Evolutionary conservation across 805 yeast genomes (phyloP).

Genomic region (Nakazawaea peltata): DNA sequence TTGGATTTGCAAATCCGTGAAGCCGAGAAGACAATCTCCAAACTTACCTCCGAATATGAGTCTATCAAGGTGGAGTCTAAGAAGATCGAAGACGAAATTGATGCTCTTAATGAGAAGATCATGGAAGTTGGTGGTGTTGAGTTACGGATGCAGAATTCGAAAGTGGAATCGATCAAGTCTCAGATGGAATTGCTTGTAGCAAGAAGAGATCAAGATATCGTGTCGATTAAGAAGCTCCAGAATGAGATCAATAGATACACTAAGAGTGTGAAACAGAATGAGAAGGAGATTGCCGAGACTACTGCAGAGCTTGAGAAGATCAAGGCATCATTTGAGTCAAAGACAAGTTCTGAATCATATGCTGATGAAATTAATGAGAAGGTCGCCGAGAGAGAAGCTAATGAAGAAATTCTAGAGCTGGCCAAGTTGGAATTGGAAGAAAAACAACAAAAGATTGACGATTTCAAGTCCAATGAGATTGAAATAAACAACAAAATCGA

Average conservation of each 20-base stretch:
- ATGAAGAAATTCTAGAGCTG: slow-evolving; percentile 31
- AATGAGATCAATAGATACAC: slow-evolving; percentile 52
- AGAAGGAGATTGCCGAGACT: slow-evolving; percentile 33
- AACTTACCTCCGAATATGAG: slow-evolving; percentile 11
- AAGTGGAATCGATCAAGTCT: slow-evolving; percentile 68
- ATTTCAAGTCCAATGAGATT: slow-evolving; percentile 55
- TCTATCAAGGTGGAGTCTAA: slow-evolving; percentile 45
- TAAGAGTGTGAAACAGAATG: slow-evolving; percentile 37
- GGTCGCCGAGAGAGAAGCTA: slow-evolving; percentile 25
- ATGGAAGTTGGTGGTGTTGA: slow-evolving; percentile 90
- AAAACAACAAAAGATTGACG: slow-evolving; percentile 38
- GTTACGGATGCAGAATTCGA: slow-evolving; percentile 69
- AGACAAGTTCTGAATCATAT: slow-evolving; percentile 20
- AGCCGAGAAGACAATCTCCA: slow-evolving; percentile 29
- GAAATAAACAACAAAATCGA: slow-evolving; percentile 61
- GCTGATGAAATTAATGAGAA: slow-evolving; percentile 25
- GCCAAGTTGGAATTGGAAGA: slow-evolving; percentile 31
- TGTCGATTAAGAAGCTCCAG: slow-evolving; percentile 50
- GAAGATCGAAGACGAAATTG: slow-evolving; percentile 48
- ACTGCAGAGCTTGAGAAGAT: slow-evolving; percentile 26
- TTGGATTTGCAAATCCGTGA: slow-evolving; percentile 12
- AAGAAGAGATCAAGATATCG: slow-evolving; percentile 48
- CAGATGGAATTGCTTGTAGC: slow-evolving; percentile 52
- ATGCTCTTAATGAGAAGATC: slow-evolving; percentile 61
- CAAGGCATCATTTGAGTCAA: slow-evolving; percentile 20